Evolutionary conservation across 2,329 filamentous ascomycete species (phyloP), one percentile per base, ranked within the genome.

Genomic region (Calonectria crousiana): DNA sequence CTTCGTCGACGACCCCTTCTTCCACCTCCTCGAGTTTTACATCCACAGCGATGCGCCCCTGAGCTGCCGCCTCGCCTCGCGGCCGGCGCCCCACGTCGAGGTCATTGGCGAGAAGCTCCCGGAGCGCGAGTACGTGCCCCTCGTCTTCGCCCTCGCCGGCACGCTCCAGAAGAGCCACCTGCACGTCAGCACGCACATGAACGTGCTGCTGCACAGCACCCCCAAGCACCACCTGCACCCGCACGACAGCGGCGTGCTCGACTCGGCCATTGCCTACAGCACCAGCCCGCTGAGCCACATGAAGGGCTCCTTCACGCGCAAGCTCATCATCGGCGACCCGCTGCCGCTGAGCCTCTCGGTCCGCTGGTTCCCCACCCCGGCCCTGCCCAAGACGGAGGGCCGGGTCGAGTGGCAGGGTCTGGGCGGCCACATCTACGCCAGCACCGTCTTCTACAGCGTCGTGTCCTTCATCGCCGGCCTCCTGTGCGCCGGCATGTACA

Each of bases 1-100:
- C 82, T 90, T 94, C 85, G 89, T 96, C 80, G 89, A 90, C 80
- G 95, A 96, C 83, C 91, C 93, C 51, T 93, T 96, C 89, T 97
- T 95, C 89, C 95, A 97, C 86, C 90, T 96, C 67, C 93, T 96
- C 87, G 95, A 98, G 87, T 98, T 98, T 90, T 98, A 98, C 89
- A 93, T 98, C 84, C 97, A 98, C 89, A 95, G 94, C 87, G 97
- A 99, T 86, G 96, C 95, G 23, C 97, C 97, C 13, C 89, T 98
- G 65, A 93, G 95, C 69, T 99, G 97, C 85, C 96, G 97, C 67
- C 91, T 98, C 18, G 95, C 96, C 34, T 92, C 95, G 0, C 92
- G 93, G 10, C 96, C 96, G 0, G 83, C 89, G 16, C 85, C 87
- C 10, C 88, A 90, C 76, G 84, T 91, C 77, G 88, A 91, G 81